phyloP scores from a whole-genome alignment of 2,329 filamentous ascomycete genomes.

The Aureobasidium sp. region DNA sequence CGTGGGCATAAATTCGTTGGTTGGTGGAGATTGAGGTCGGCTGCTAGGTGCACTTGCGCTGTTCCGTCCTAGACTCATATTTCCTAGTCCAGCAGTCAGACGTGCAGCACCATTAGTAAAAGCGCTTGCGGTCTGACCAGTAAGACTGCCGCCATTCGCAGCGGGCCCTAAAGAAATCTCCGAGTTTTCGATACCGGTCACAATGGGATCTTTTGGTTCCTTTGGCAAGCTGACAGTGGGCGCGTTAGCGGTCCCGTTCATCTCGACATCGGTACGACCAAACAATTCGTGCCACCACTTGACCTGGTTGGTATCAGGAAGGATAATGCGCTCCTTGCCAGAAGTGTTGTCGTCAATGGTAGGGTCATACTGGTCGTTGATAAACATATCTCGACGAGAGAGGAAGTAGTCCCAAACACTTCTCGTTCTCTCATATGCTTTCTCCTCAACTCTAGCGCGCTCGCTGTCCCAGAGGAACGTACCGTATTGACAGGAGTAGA shows the following conservation, averaged over 20 bases:
- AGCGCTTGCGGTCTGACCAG: neutral
- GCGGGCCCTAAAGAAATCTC: slow-evolving; percentile 13
- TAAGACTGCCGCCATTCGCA: slow-evolving; percentile 3
- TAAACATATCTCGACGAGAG: slow-evolving; percentile 68
- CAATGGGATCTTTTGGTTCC: slow-evolving; percentile 12
- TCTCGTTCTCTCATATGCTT: slow-evolving; percentile 38
- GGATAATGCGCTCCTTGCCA: slow-evolving; percentile 73
- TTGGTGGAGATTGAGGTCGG: neutral
- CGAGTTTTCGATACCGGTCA: slow-evolving; percentile 14
- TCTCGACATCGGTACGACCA: slow-evolving; percentile 78
- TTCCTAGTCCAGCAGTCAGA: slow-evolving; percentile 6
- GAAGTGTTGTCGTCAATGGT: slow-evolving; percentile 67
- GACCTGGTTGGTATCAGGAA: slow-evolving; percentile 65
- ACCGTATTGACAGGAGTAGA: slow-evolving; percentile 93
- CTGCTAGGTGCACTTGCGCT: neutral
- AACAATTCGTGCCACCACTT: slow-evolving; percentile 92
- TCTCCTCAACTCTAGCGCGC: slow-evolving; percentile 50
- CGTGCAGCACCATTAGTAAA: neutral
- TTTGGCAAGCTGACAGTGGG: slow-evolving; percentile 14
- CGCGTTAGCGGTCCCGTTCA: slow-evolving; percentile 54
- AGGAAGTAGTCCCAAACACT: slow-evolving; percentile 95
- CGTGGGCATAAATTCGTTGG: neutral
- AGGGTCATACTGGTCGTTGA: slow-evolving; percentile 70
- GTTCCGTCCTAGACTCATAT: slow-evolving; percentile 1
- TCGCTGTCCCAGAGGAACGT: slow-evolving; percentile 96